Evolutionary conservation across 2,329 filamentous ascomycete genomes (phyloP).

Genomic region (Phialophora verrucosa): DNA sequence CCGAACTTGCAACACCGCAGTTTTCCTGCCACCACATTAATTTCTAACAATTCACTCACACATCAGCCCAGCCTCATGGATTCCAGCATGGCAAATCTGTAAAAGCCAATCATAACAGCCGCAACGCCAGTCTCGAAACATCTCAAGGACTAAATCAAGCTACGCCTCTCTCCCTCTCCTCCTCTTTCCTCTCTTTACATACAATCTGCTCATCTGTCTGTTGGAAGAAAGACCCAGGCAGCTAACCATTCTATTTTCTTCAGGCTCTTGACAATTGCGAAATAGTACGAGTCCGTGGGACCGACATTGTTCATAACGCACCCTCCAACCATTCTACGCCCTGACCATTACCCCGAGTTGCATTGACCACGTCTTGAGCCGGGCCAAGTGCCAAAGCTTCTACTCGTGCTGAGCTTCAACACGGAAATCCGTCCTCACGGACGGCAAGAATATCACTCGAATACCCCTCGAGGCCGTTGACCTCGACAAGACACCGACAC

Average conservation of each 20-base stretch:
- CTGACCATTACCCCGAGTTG: slow-evolving; percentile 9
- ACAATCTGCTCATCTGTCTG: slow-evolving; percentile 17
- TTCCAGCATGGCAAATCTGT: slow-evolving; percentile 35
- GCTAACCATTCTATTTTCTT: slow-evolving; percentile 26
- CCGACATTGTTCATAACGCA: not conserved
- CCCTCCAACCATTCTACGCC: not conserved
- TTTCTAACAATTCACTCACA: slow-evolving; percentile 24
- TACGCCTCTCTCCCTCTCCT: slow-evolving; percentile 48
- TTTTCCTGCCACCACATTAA: slow-evolving; percentile 31
- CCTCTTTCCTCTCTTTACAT: slow-evolving; percentile 39
- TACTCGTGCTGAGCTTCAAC: slow-evolving; percentile 34
- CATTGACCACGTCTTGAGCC: slow-evolving; percentile 25
- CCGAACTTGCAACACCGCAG: slow-evolving; percentile 14
- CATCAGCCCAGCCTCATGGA: slow-evolving; percentile 38
- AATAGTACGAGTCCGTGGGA: not conserved
- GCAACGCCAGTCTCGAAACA: slow-evolving; percentile 32
- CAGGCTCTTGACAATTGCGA: slow-evolving; percentile 2
- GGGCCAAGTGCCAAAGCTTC: slow-evolving; percentile 17
- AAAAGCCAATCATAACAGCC: slow-evolving; percentile 29
- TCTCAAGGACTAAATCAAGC: slow-evolving; percentile 41
- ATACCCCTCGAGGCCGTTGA: not conserved
- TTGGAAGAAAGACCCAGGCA: slow-evolving; percentile 25
- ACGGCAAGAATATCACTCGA: slow-evolving; percentile 26
- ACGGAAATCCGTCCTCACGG: slow-evolving; percentile 34
- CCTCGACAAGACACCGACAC: slow-evolving; percentile 11